phyloP scores from a whole-genome alignment of 2,329 filamentous ascomycete species.

The Clonostachys byssicola region DNA sequence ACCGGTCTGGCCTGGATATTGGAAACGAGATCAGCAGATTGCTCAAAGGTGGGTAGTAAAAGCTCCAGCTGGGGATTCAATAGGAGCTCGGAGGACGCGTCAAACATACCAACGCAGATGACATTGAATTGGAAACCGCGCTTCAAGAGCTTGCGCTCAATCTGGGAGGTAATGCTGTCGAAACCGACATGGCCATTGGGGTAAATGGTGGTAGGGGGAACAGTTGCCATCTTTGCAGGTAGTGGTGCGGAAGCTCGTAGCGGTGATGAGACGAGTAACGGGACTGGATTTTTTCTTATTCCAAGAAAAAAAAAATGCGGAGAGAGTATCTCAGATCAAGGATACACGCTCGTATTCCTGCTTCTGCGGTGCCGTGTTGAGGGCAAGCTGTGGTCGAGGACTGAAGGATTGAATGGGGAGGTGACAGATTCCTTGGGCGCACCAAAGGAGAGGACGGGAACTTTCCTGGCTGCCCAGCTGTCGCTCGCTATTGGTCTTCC shows the following conservation, averaged over 20 bases:
- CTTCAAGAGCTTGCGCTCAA: conserved; percentile 99
- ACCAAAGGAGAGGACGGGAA: conserved; percentile 22
- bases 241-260: not conserved
- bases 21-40: conserved; percentile 7
- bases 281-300: conserved; percentile 2
- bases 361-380: not conserved
- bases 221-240: conserved; percentile 46
- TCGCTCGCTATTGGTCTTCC: conserved; percentile 11
- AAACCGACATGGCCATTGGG: conserved; percentile 99
- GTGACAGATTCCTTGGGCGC: not conserved
- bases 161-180: conserved; percentile 99
- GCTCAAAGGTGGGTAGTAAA: too few relatives aligned
- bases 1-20: conserved; percentile 80
- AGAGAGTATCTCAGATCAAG: not conserved
- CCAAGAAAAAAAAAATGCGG: conserved; percentile 7
- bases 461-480: conserved; percentile 25
- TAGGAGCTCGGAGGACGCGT: not conserved
- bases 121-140: conserved; percentile 99
- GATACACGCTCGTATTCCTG: not conserved
- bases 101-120: conserved; percentile 90
- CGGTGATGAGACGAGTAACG: conserved; percentile 11
- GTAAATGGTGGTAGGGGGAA: conserved; percentile 71
- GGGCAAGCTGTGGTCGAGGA: conserved; percentile 1
- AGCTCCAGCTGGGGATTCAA: not conserved
- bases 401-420: not conserved